Conservation (phyloP, 1,284 basidiomycete species). For the Ceratobasidium sp. region DNA sequence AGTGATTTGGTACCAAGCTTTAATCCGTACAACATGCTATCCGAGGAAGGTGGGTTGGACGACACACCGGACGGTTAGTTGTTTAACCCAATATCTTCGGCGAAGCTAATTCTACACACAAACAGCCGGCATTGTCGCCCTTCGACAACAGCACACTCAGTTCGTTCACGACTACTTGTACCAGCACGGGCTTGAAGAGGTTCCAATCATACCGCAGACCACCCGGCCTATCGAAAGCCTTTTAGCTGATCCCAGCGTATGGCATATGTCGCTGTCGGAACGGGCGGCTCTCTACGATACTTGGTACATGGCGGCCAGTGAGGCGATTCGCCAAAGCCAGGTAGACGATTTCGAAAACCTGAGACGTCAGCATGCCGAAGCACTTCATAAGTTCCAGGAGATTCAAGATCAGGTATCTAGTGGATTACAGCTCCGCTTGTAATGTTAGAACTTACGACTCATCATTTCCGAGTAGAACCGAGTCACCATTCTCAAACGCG, state of each 20-base stretch:
- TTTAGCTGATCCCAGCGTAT: constrained; percentile 27
- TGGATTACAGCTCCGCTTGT: neutral
- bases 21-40: neutral
- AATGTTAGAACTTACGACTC: neutral
- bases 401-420: constrained; percentile 57
- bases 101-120: neutral
- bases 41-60: neutral
- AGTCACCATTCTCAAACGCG: constrained; percentile 41
- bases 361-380: constrained; percentile 54
- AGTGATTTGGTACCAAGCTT: neutral
- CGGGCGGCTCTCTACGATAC: constrained; percentile 23
- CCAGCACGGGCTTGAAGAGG: neutral
- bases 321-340: constrained; percentile 55
- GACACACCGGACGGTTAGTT: neutral
- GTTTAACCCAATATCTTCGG: neutral
- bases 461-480: constrained; percentile 31
- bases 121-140: neutral
- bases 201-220: constrained; percentile 16
- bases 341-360: constrained; percentile 60
- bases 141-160: neutral
- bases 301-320: constrained; percentile 42
- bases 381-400: constrained; percentile 54
- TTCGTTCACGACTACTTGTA: constrained; percentile 5
- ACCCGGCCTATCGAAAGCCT: constrained; percentile 35
- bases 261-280: constrained; percentile 46